Percentiles rank a stretch among this genome's conserved stretches.
Conservation (phyloP, 2,329 filamentous ascomycete genomes). For the Lecanosticta acicola region DNA sequence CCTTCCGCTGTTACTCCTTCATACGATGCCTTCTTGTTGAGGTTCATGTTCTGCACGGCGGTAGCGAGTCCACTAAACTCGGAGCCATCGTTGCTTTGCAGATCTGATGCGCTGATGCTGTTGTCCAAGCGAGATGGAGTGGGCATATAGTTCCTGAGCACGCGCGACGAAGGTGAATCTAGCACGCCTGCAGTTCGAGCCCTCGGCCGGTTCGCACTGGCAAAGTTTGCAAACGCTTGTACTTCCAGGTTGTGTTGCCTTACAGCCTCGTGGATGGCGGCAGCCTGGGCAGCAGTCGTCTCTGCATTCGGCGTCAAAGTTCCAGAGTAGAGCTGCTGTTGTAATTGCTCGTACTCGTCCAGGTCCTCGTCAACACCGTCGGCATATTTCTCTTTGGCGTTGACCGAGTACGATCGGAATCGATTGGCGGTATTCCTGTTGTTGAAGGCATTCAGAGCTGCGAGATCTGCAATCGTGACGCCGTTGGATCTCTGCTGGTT, state of each 20-base stretch:
- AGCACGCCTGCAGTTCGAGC: conserved; percentile 88
- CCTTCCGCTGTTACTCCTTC: conserved; percentile 59
- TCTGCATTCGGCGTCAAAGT: conserved; percentile 55
- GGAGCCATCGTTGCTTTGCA: conserved; percentile 67
- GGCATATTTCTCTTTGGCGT: conserved; percentile 95
- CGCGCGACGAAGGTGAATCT: conserved; percentile 65
- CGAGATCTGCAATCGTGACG: conserved; percentile 64
- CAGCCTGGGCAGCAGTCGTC: conserved; percentile 52
- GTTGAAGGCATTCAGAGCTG: conserved; percentile 69
- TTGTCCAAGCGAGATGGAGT: conserved; percentile 71
- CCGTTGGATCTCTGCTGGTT: conserved; percentile 48
- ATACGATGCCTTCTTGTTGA: conserved; percentile 58
- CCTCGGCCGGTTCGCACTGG: conserved; percentile 73
- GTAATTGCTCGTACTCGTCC: conserved; percentile 48
- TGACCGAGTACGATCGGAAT: conserved; percentile 96
- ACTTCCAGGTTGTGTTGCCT: conserved; percentile 90
- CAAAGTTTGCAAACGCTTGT: conserved; percentile 83
- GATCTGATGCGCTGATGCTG: conserved; percentile 68
- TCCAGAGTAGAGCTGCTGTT: conserved; percentile 54
- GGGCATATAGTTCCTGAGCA: conserved; percentile 65
- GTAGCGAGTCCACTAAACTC: conserved; percentile 76
- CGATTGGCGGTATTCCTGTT: conserved; percentile 69
- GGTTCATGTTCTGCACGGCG: conserved; percentile 73
- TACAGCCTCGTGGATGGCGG: conserved; percentile 64
- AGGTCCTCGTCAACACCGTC: conserved; percentile 65